Base-by-base conservation (phyloP, 441 rosid species). In the Pelargonium cotyledonis region DNA sequence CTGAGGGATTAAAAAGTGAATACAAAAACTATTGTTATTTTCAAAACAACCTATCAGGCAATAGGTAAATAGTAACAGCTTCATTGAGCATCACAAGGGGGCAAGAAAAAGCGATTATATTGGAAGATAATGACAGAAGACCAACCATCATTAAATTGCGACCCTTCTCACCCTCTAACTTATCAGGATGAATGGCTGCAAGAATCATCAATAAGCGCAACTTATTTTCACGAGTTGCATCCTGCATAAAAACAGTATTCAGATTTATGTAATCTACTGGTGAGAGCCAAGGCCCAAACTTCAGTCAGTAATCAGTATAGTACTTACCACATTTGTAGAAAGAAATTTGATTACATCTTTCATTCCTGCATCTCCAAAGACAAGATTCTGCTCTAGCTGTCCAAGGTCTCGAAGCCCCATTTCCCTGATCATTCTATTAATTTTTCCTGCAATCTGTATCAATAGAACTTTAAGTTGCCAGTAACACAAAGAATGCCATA, bases 311-410 rank as follows among this genome's bases (percentile, higher is more conserved):
- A 21, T 21, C 23, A 21, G 38, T 31, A 31, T 31, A 31, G 38
- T 26, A 19, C 71, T 58, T 71, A 91, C 99, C 96, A 85, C 85
- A 15, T 84, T 87, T 58, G 87, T 77, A 67, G 86, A 88, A 66
- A 95, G 77, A 84, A 80, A 89, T 70, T 85, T 91, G 68, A 91
- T 87, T 68, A 87, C 91, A 70, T 95, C 98, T 71, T 87, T 85
- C 79, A 80, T 85, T 72, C 97, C 97, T 53, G 96, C 97, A 85
- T 95, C 98, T 77, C 99, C 99, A 73, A 95, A 95, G 65, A 91
- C 98, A 76, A 95, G 94, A 73, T 92, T 97, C 81, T 92, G 99
- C 81, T 95, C 97, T 70, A 95, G 85, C 73, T 95, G 96, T 71
- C 99, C 99, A 70, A 92, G 83, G 66, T 91, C 97, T 72, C 92